phyloP scores from a whole-genome alignment of 1,284 basidiomycete genomes.

The Cutaneotrichosporon sp. region DNA sequence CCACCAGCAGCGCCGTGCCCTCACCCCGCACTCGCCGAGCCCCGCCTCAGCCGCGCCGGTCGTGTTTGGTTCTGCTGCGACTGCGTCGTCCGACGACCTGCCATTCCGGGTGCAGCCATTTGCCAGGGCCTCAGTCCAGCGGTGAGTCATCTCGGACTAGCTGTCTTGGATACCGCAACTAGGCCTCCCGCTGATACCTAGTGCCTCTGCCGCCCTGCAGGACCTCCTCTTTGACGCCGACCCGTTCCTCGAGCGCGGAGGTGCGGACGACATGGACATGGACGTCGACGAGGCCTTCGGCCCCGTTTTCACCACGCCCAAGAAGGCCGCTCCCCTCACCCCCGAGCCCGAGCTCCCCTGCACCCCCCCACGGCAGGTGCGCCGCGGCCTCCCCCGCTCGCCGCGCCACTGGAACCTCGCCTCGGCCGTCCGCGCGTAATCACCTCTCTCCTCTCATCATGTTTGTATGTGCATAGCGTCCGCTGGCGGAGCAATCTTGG shows the following conservation, averaged over 20 bases:
- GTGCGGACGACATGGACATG: neutral
- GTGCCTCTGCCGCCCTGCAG: conserved; percentile 5
- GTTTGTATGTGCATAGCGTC: conserved; percentile 1
- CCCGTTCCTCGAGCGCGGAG: neutral
- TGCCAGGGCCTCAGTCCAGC: conserved; percentile 1
- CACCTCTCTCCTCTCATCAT: neutral
- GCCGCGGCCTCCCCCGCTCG: conserved; percentile 3
- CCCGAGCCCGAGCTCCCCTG: neutral
- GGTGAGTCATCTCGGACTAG: neutral
- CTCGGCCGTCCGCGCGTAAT: neutral
- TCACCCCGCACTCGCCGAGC: neutral
- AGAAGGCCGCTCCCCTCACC: neutral
- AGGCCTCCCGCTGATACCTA: neutral
- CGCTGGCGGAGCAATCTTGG: neutral
- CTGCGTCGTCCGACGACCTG: neutral
- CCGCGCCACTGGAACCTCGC: conserved; percentile 10
- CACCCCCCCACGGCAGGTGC: conserved; percentile 8
- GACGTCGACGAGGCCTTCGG: conserved; percentile 4
- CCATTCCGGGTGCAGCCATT: neutral
- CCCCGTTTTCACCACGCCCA: neutral
- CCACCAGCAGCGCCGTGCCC: neutral
- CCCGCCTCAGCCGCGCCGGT: neutral
- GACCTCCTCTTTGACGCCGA: neutral
- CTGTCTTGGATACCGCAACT: neutral
- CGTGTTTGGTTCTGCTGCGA: neutral